Conservation (phyloP, 1,139 yeast genomes). For the Meyerozyma smithsonii region DNA sequence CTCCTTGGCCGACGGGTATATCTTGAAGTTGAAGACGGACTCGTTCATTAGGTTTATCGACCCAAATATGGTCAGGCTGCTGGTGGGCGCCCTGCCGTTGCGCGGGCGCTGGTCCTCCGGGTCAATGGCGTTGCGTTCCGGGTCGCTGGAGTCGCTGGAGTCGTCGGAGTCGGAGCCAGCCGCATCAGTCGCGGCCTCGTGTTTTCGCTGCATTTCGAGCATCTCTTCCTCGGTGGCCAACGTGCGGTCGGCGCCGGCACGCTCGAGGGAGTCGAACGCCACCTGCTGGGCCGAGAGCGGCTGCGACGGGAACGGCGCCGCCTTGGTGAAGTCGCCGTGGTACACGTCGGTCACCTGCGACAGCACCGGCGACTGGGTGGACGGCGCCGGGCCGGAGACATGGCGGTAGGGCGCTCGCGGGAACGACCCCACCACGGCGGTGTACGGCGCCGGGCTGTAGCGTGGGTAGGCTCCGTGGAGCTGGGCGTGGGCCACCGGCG, state of each 20-base stretch:
- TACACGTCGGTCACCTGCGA: slow-evolving; percentile 44
- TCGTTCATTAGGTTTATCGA: slow-evolving; percentile 42
- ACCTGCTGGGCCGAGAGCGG: slow-evolving; percentile 53
- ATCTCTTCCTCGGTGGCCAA: slow-evolving; percentile 36
- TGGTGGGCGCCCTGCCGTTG: too few species aligned
- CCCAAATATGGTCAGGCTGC: slow-evolving; percentile 23
- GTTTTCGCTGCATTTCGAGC: slow-evolving; percentile 35
- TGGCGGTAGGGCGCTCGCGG: slow-evolving; percentile 10
- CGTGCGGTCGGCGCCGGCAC: slow-evolving; percentile 29
- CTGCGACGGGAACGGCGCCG: slow-evolving; percentile 51
- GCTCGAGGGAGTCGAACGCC: slow-evolving; percentile 25
- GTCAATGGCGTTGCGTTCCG: slow-evolving; percentile 1
- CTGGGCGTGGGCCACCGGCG: background rate
- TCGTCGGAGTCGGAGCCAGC: background rate
- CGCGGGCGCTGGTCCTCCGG: background rate
- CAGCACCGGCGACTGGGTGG: slow-evolving; percentile 2
- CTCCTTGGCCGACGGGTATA: slow-evolving; percentile 8
- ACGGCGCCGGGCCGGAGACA: slow-evolving; percentile 1
- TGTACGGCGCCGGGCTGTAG: slow-evolving; percentile 9
- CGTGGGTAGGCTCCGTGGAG: background rate
- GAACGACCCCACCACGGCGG: slow-evolving; percentile 11
- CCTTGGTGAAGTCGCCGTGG: slow-evolving; percentile 41
- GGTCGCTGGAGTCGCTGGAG: background rate
- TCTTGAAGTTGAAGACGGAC: slow-evolving; percentile 37
- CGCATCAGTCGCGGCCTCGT: slow-evolving; percentile 8